phyloP scores from a whole-genome alignment of 768 basidiomycete genomes.

The Boletus rufocinnamomeus region DNA sequence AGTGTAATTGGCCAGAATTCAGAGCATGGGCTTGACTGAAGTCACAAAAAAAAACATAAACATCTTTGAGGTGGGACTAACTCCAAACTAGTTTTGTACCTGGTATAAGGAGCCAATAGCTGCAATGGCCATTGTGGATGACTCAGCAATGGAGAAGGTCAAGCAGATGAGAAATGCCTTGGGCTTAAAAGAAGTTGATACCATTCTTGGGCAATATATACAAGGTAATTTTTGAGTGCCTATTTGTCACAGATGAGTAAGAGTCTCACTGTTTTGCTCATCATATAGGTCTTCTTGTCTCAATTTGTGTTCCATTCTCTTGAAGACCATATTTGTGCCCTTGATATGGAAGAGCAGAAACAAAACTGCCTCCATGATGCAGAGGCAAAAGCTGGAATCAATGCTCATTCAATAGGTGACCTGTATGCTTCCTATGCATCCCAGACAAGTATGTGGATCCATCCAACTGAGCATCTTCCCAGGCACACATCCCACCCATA shows the following conservation, averaged over 20 bases:
- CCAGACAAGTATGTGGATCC: too few species aligned
- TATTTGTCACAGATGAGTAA: too few species aligned
- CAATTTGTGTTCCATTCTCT: conserved; percentile 83
- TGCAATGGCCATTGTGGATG: conserved; percentile 57
- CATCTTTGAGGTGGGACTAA: too few species aligned
- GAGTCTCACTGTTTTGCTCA: too few species aligned
- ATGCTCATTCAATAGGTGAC: conserved; percentile 53
- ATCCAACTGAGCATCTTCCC: too few species aligned
- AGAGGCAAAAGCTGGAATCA: conserved; percentile 68
- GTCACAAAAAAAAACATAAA: too few species aligned
- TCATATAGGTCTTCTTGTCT: conserved; percentile 84
- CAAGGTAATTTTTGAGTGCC: too few species aligned
- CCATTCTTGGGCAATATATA: conserved; percentile 88
- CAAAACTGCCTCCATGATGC: conserved; percentile 74
- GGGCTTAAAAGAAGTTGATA: conserved; percentile 32
- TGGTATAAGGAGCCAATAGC: conserved; percentile 71
- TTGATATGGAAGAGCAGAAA: conserved; percentile 36
- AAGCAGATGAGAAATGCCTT: too few species aligned
- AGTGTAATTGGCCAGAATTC: too few species aligned
- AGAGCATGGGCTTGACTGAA: too few species aligned
- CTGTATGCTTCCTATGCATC: too few species aligned
- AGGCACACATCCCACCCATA: too few species aligned
- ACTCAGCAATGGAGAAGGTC: conserved; percentile 45
- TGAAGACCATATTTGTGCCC: conserved; percentile 45
- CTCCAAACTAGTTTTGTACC: conserved; percentile 66